phyloP scores from a whole-genome alignment of 345 rosid genomes.

The Eucalyptus cloeziana region DNA sequence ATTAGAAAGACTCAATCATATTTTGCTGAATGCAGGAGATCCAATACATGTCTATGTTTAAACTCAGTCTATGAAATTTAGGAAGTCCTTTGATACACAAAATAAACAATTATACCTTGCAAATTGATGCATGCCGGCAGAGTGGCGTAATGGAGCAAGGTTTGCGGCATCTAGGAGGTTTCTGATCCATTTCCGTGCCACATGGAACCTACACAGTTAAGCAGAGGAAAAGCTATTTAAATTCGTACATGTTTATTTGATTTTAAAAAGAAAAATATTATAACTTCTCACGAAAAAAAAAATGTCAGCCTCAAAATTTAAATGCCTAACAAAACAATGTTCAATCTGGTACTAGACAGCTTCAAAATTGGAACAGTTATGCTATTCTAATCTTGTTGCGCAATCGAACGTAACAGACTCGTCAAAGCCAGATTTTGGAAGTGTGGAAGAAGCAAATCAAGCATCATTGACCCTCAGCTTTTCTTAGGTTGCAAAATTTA shows the following conservation, averaged over 20 bases:
- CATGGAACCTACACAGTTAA: conserved; percentile 68
- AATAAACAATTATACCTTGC: conserved; percentile 42
- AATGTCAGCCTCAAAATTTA: neutral
- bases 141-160: conserved; percentile 43
- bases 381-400: neutral
- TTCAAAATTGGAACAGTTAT: neutral
- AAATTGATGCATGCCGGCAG: conserved; percentile 61
- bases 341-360: neutral
- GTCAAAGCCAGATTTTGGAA: neutral
- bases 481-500: neutral
- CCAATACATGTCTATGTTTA: neutral
- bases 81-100: neutral
- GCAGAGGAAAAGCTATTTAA: neutral
- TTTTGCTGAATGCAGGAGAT: neutral
- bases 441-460: neutral
- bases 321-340: neutral
- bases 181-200: conserved; percentile 82
- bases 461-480: neutral
- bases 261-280: neutral
- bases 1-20: neutral
- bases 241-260: neutral
- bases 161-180: conserved; percentile 87
- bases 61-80: neutral
- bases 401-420: neutral
- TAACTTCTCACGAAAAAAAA: neutral